These are phyloP conservation scores for Ramalina intermedia DNA, from an alignment of 495 filamentous ascomycete genomes.

Conservation along the genomic window DNA sequence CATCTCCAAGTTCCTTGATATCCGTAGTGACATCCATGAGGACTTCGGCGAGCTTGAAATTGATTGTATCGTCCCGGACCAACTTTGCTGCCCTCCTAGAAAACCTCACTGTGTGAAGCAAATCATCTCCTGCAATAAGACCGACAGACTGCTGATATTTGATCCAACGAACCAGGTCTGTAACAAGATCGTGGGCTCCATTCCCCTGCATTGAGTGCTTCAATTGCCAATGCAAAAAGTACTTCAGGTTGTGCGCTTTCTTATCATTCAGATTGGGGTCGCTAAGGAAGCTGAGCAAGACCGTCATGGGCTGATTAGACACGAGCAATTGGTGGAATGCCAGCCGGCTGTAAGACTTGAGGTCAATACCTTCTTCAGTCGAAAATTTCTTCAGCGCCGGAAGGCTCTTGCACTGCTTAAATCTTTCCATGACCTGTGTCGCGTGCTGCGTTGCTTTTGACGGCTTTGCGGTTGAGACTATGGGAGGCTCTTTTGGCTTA, in stretches of 20 bases:
- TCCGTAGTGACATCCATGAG: conserved; percentile 3
- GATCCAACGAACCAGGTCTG: conserved; percentile 18
- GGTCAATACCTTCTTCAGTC: neutral
- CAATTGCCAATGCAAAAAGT: conserved; percentile 14
- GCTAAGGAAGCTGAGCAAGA: conserved; percentile 28
- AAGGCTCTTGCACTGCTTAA: conserved; percentile 6
- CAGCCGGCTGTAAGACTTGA: conserved; percentile 22
- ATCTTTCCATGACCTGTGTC: neutral
- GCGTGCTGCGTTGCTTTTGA: neutral
- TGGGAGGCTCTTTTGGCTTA: neutral
- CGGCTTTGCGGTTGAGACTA: neutral
- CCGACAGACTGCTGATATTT: conserved; percentile 27
- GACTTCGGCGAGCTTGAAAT: neutral
- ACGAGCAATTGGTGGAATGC: conserved; percentile 26
- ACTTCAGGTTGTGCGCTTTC: conserved; percentile 25
- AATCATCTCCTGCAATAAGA: conserved; percentile 22
- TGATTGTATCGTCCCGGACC: neutral
- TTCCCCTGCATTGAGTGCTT: conserved; percentile 8
- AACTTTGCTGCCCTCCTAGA: conserved; percentile 12
- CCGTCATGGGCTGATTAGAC: conserved; percentile 8
- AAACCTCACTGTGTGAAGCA: conserved; percentile 20
- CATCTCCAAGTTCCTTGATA: conserved; percentile 1
- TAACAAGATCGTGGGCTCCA: conserved; percentile 12
- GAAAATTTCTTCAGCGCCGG: neutral
- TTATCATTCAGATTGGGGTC: conserved; percentile 28